Evolutionary conservation across 1,139 yeast genomes (phyloP), one percentile per base, ranked within the genome.

Genomic region (Yamadazyma diddensiae): DNA sequence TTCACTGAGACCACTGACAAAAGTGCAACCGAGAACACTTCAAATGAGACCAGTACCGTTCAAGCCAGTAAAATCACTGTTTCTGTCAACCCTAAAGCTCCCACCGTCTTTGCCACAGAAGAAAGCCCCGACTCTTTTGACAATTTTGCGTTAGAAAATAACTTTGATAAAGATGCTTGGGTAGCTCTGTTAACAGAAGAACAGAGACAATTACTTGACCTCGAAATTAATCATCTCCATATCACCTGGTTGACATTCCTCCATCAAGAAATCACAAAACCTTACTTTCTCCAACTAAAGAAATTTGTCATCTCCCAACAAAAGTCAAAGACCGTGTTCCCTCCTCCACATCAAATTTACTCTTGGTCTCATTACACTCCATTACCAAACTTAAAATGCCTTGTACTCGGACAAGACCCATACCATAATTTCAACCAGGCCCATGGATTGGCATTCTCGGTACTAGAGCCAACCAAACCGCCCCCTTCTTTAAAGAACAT

Each of bases 381-480:
- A 0, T 65, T 92, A 21, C 68, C 77, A 5, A 57, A 73, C 2
- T 83, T 90, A 19, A 81, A 79, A 50, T 94, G 94, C 21, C 73
- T 92, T 3, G 70, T 94, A 12, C 65, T 94, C 28, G 99, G 99
- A 1, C 99, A 92, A 55, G 99, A 92, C 55, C 99, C 99, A 0
- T 92, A 92, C 53, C 98, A 94, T 56, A 88, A 88, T 52, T 60
- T 59, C 46, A 84, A 85, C 50, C 98, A 92, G 55, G 99, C 99
- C 0, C 98, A 92, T 51, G 99, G 99, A 0, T 65, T 92, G 18
- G 97, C 98, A 4, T 92, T 92, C 49, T 83, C 94, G 9, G 98
- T 92, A 2, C 69, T 78, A 31, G 82, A 85, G 21, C 95, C 95
- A 3, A 69, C 75, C 1, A 80, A 87, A 1, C 75, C 95, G 0